Evolutionary conservation across 306 rosid species (phyloP), one percentile per base, ranked within the genome.

Genomic region (Alnus glutinosa): DNA sequence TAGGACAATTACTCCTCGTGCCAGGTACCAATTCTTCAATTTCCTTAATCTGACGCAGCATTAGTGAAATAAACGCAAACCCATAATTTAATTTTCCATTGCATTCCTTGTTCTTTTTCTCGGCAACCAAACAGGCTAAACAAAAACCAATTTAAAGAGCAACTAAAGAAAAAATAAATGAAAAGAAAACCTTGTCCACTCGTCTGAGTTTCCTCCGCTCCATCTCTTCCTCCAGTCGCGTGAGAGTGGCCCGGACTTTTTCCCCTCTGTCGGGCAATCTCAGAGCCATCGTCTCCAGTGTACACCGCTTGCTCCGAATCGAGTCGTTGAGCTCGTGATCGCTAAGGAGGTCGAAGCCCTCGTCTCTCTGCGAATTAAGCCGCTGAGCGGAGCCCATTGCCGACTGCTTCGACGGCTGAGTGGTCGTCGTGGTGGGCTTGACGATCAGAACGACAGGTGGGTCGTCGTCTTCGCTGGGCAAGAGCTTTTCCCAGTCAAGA

Each of bases 201-300:
- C 78, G 81, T 10, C 66, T 67, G n/a, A 46, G 52, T 79, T 82
- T 84, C 75, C 97, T 87, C 39, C 83, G 75, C 15, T 34, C 75
- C 58, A 57, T 73, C 78, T 94, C 97, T 0, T 87, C 91, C 79
- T 84, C 85, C 11, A 7, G 2, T 0, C 59, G 79, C 48, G 70
- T 58, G 51, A 94, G 79, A 19, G 7, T 3, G 46, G 18, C 18
- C 16, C 52, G 75, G 19, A 87, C 73, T 82, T 91, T 94, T 34
- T 50, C 83, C 13, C 98, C 98, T 11, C 82, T 61, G 70, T 94
- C 98, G 0, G 78, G 81, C 88, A 92, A 83, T 0, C 0, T 52
- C 36, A 1, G 16, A 28, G 68, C 62, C 9, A 37, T 0, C 0
- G 0, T 7, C 3, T 85, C 83, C 8, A 71, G 46, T n/a, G 58